phyloP scores from a whole-genome alignment of 2,329 filamentous ascomycete species.

The Aspergillus pseudonomiae region DNA sequence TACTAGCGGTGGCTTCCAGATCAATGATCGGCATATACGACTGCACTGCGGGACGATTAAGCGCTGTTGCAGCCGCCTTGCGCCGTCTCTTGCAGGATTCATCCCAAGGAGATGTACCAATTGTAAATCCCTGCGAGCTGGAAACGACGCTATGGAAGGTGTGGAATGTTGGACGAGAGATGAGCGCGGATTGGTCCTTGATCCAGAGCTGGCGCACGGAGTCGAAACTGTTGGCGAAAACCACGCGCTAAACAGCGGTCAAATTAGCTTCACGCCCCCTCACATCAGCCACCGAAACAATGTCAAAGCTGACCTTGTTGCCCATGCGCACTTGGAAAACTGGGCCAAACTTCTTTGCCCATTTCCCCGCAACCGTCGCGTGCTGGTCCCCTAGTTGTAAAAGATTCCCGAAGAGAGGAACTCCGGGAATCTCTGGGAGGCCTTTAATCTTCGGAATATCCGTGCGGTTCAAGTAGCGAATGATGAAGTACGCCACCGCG shows the following conservation, averaged over 20 bases:
- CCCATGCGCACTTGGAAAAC: slow-evolving; percentile 71
- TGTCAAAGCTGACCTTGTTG: slow-evolving; percentile 56
- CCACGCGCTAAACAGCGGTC: slow-evolving; percentile 56
- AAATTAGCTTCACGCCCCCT: not conserved
- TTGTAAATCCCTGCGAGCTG: slow-evolving; percentile 76
- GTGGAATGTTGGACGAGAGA: slow-evolving; percentile 76
- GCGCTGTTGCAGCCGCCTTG: slow-evolving; percentile 76
- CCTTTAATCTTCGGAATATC: slow-evolving; percentile 64
- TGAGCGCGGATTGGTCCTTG: slow-evolving; percentile 74
- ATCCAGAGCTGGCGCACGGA: slow-evolving; percentile 74
- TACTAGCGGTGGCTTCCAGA: slow-evolving; percentile 71
- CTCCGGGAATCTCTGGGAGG: slow-evolving; percentile 63
- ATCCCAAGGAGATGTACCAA: slow-evolving; percentile 83
- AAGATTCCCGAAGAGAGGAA: slow-evolving; percentile 66
- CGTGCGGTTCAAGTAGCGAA: slow-evolving; percentile 52
- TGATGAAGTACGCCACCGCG: slow-evolving; percentile 42
- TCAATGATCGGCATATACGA: slow-evolving; percentile 83
- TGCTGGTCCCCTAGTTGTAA: slow-evolving; percentile 62
- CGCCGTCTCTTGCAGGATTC: slow-evolving; percentile 76
- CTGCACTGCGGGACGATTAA: slow-evolving; percentile 75
- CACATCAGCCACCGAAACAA: slow-evolving; percentile 9
- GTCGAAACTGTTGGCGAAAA: slow-evolving; percentile 79
- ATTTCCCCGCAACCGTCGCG: slow-evolving; percentile 57
- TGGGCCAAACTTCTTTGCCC: slow-evolving; percentile 64
- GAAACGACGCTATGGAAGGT: slow-evolving; percentile 82